Conservation (phyloP, 2,329 filamentous ascomycete genomes). For the Colletotrichum sp. region DNA sequence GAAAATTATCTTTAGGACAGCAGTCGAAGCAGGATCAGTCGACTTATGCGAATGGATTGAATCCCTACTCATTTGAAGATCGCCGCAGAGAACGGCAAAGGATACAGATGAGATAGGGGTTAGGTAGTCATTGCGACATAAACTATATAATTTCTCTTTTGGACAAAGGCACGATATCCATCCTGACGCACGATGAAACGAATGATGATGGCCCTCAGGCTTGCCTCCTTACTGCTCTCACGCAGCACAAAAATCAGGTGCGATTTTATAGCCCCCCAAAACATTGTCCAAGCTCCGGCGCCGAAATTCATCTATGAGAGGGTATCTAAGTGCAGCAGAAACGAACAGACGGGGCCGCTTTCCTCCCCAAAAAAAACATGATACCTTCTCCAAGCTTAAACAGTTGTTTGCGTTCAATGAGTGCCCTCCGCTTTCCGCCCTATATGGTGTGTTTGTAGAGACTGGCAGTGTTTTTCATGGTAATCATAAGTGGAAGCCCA, state of each 20-base stretch:
- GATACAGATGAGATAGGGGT: neutral
- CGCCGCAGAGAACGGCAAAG: neutral
- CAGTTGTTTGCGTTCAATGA: neutral
- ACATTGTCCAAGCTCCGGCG: neutral
- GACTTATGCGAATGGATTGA: neutral
- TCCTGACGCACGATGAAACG: conserved; percentile 5
- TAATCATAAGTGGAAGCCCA: neutral
- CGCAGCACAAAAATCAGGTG: neutral
- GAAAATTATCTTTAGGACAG: neutral
- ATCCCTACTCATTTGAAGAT: neutral
- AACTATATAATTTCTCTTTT: neutral
- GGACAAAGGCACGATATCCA: neutral
- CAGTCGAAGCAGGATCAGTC: neutral
- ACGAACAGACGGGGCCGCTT: conserved; percentile 15
- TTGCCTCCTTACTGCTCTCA: neutral
- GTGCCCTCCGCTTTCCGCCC: neutral
- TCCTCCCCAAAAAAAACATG: neutral
- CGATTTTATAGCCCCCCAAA: conserved; percentile 7
- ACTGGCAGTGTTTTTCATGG: neutral
- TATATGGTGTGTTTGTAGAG: neutral
- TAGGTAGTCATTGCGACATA: conserved; percentile 6
- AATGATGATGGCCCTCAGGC: neutral
- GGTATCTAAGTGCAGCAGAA: conserved; percentile 25
- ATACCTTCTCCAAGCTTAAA: neutral
- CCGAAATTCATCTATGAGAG: conserved; percentile 19